Percentiles rank a stretch among this genome's conserved stretches.
phyloP scores from a whole-genome alignment of 768 basidiomycete species.

The Termitomyces sp. region DNA sequence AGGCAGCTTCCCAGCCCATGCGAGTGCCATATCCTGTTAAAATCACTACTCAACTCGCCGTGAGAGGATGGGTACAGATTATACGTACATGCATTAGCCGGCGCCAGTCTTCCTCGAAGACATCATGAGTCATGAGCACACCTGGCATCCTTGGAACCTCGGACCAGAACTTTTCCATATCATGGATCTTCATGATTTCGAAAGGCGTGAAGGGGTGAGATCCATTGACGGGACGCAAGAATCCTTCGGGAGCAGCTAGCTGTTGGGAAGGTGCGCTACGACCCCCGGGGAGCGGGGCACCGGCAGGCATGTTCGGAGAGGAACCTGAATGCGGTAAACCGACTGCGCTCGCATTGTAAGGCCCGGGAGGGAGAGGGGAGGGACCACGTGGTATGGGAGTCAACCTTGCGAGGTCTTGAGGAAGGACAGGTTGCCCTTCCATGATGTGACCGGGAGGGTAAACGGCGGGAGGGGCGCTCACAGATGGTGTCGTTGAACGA shows the following conservation, averaged over 20 bases:
- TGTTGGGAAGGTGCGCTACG: constrained; percentile 31
- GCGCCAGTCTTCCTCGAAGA: constrained; percentile 76
- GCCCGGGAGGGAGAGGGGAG: constrained; percentile 13
- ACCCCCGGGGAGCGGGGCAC: constrained; percentile 24
- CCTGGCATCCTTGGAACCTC: constrained; percentile 69
- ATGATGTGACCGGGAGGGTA: constrained; percentile 58
- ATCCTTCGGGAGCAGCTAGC: constrained; percentile 65
- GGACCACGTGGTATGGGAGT: constrained; percentile 49
- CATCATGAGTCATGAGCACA: constrained; percentile 72
- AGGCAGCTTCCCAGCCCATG: constrained; percentile 77
- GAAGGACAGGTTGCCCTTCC: constrained; percentile 47
- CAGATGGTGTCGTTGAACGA: constrained; percentile 39
- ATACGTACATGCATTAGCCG: constrained; percentile 67
- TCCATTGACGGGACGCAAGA: constrained; percentile 68
- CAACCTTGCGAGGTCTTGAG: constrained; percentile 34
- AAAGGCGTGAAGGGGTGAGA: constrained; percentile 68
- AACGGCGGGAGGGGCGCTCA: constrained; percentile 23
- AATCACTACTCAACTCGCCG: not conserved
- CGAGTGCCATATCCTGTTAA: constrained; percentile 63
- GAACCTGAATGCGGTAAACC: constrained; percentile 18
- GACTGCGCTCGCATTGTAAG: constrained; percentile 17
- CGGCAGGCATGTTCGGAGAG: constrained; percentile 31
- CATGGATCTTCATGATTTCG: constrained; percentile 64
- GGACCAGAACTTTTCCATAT: constrained; percentile 73
- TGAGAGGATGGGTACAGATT: not conserved